Evolutionary conservation across 345 rosid species (phyloP), one percentile per base, ranked within the genome.

Genomic region (Salix suchowensis): DNA sequence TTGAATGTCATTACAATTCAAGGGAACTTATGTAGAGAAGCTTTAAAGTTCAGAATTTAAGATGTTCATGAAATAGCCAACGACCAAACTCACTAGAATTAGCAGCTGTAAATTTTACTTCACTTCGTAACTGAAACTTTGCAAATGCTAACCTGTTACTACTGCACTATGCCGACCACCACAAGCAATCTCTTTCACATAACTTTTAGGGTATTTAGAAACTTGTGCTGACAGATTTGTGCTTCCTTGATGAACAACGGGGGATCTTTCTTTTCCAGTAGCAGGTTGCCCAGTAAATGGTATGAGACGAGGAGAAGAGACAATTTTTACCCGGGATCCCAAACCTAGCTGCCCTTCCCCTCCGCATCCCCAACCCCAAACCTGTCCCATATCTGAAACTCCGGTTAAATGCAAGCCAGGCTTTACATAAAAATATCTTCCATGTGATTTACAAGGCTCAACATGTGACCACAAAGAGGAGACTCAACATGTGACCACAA

Each of bases 301-400:
- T 79, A 94, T 82, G 61, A 86, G 87, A 85, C 88, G 94, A 52
- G 95, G 97, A 77, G 96, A 86, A n/a, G 97, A 86, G 76, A 94
- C 92, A 89, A 86, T 87, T 86, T 86, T 89, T 75, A 92, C 85
- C 78, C 91, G 84, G 42, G 97, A 85, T 58, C 96, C 98, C 89
- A 92, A 76, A 81, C 97, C 98, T 62, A 94, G 88, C 80, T 91
- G 97, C 72, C 98, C 97, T 85, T 94, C 97, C 23, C 97, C 98
- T 84, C 97, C 97, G 82, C 92, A 92, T 86, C 97, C 98, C 98
- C 98, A 92, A 83, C 97, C 97, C 98, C 96, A 94, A 39, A 94
- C 95, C 91, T 94, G 97, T 81, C 97, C 98, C 80, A 88, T 73
- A 92, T 92, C 95, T 94, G 96, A 86, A 94, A 89, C 92, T 85